Percentiles rank a stretch among this genome's conserved stretches.
phyloP scores from a whole-genome alignment of 352 stramenopile species.

The Phytophthora sp. region DNA sequence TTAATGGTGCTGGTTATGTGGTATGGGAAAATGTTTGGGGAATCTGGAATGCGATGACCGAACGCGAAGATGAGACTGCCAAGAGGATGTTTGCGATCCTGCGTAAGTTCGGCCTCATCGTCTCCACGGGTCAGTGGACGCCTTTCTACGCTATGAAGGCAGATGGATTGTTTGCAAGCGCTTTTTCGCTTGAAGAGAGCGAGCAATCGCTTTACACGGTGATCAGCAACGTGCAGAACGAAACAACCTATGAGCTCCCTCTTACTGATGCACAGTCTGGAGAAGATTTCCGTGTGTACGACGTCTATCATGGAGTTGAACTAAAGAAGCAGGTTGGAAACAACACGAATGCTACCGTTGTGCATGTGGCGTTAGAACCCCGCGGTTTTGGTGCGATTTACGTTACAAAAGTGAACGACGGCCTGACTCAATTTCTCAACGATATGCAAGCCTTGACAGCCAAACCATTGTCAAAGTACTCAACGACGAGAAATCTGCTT shows the following conservation, averaged over 20 bases:
- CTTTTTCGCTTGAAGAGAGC: slow-evolving; percentile 40
- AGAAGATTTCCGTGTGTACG: slow-evolving; percentile 45
- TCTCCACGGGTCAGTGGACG: slow-evolving; percentile 50
- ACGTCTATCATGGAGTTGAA: slow-evolving; percentile 68
- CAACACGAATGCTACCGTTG: neutral
- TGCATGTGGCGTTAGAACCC: slow-evolving; percentile 54
- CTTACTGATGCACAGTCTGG: slow-evolving; percentile 30
- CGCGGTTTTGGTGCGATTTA: slow-evolving; percentile 70
- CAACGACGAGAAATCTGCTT: slow-evolving; percentile 40
- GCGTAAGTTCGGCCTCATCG: slow-evolving; percentile 57
- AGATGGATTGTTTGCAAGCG: slow-evolving; percentile 50
- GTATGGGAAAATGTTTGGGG: slow-evolving; percentile 92
- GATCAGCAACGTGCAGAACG: slow-evolving; percentile 49
- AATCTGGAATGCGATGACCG: slow-evolving; percentile 85
- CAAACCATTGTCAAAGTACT: slow-evolving; percentile 54
- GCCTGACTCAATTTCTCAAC: slow-evolving; percentile 49
- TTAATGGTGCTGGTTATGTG: slow-evolving; percentile 88
- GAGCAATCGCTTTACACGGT: slow-evolving; percentile 62
- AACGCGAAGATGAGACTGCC: slow-evolving; percentile 64
- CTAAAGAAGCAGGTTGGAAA: slow-evolving; percentile 23
- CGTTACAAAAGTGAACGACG: slow-evolving; percentile 24
- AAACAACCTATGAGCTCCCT: slow-evolving; percentile 38
- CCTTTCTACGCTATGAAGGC: slow-evolving; percentile 57
- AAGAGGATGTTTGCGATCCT: slow-evolving; percentile 74
- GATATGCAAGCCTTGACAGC: slow-evolving; percentile 57